Evolutionary conservation across 176 grass and related monocot species (phyloP).

Genomic region (Tillandsia leiboldiana): DNA sequence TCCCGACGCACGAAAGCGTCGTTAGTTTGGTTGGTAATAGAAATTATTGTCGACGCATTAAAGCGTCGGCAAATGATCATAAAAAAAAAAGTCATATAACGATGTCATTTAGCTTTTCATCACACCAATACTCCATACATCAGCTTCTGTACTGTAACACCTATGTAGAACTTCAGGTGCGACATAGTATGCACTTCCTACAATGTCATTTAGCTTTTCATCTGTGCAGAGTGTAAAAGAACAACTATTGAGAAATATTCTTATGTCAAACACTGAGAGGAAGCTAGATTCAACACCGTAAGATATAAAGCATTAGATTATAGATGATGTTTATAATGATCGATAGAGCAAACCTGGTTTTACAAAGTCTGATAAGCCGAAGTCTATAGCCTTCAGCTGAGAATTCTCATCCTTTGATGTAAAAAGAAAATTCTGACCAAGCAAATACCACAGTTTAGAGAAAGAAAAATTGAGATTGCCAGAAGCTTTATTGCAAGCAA

Average conservation of each 20-base stretch:
- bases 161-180: constrained; percentile 49
- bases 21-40: too few species aligned
- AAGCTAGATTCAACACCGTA: constrained; percentile 4
- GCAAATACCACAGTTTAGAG: too few species aligned
- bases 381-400: too few species aligned
- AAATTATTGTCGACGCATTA: too few species aligned
- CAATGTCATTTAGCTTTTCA: constrained; percentile 58
- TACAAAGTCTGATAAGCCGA: too few species aligned
- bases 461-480: background rate
- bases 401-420: too few species aligned
- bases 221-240: constrained; percentile 37
- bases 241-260: too few species aligned
- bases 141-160: constrained; percentile 76
- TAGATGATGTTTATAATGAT: background rate
- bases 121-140: constrained; percentile 86
- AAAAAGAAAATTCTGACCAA: too few species aligned
- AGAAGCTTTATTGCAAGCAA: background rate
- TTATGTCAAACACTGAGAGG: constrained; percentile 4
- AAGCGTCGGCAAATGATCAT: too few species aligned
- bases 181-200: constrained; percentile 30
- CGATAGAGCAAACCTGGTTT: constrained; percentile 46
- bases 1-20: too few species aligned
- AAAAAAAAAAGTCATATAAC: too few species aligned
- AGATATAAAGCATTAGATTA: background rate
- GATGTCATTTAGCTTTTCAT: too few species aligned